Percentiles rank a stretch among this genome's conserved stretches.
These are phyloP conservation scores for Aureobasidium sp. DNA, from an alignment of 2,329 filamentous ascomycete species.

Conservation along the genomic window DNA sequence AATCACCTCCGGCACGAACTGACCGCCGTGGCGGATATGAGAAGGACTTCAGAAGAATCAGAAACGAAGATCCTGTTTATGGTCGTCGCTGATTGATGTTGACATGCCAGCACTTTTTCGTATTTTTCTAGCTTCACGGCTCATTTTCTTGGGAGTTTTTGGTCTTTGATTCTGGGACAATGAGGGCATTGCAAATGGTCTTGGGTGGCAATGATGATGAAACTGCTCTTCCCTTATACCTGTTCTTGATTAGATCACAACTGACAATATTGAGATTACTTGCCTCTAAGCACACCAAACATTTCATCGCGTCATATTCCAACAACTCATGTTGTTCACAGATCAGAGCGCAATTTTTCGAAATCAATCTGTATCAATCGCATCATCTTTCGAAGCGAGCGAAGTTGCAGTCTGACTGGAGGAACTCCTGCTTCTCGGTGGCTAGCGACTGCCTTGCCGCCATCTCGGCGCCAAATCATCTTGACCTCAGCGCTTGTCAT, in stretches of 20 bases:
- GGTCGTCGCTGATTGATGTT: slow-evolving; percentile 27
- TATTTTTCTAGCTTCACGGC: neutral
- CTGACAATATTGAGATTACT: neutral
- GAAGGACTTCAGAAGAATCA: slow-evolving; percentile 20
- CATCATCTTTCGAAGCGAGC: neutral
- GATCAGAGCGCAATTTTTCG: neutral
- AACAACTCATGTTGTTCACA: neutral
- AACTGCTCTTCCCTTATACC: neutral
- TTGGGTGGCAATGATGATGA: neutral
- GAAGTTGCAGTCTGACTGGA: neutral
- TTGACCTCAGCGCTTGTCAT: neutral
- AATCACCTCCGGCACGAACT: slow-evolving; percentile 4
- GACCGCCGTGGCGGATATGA: slow-evolving; percentile 18
- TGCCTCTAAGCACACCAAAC: neutral
- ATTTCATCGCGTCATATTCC: neutral
- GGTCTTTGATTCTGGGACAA: neutral
- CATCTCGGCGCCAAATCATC: neutral
- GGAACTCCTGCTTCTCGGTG: neutral
- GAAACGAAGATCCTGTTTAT: slow-evolving; percentile 31
- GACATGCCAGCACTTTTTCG: slow-evolving; percentile 1
- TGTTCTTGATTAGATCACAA: neutral
- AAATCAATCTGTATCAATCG: neutral
- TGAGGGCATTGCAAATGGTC: neutral
- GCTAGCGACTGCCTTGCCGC: neutral
- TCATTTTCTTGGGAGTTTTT: neutral